phyloP scores from a whole-genome alignment of 2,329 filamentous ascomycete genomes.

The Didymella pinodella region DNA sequence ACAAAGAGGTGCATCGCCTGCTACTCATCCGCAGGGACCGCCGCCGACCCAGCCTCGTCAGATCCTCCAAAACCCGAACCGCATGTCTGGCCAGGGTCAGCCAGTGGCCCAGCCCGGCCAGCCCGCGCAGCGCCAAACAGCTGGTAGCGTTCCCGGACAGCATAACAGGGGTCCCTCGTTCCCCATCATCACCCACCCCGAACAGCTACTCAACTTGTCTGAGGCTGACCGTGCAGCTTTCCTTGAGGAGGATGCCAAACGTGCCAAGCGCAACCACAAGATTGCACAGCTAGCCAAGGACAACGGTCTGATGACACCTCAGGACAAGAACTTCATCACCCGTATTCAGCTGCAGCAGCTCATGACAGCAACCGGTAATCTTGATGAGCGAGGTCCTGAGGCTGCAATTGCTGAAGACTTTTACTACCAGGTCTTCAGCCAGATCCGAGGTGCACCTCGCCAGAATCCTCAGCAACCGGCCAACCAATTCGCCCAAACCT shows the following conservation, averaged over 20 bases:
- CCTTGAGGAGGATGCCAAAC: constrained; percentile 88
- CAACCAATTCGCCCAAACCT: constrained; percentile 97
- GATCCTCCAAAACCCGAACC: constrained; percentile 80
- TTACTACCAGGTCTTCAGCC: constrained; percentile 97
- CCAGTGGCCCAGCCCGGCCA: constrained; percentile 44
- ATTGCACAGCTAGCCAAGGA: constrained; percentile 92
- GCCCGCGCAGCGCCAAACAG: constrained; percentile 34
- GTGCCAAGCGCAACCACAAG: constrained; percentile 97
- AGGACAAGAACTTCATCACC: constrained; percentile 99
- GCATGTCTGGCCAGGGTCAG: constrained; percentile 59
- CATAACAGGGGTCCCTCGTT: constrained; percentile 59
- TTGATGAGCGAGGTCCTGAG: constrained; percentile 80
- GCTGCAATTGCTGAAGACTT: constrained; percentile 90
- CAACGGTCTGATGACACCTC: constrained; percentile 97
- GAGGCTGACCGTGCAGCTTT: constrained; percentile 86
- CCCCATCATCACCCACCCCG: constrained; percentile 69
- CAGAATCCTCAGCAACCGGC: constrained; percentile 93
- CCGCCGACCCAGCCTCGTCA: constrained; percentile 66
- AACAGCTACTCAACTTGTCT: constrained; percentile 77
- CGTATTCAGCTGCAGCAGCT: constrained; percentile 97
- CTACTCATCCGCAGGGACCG: constrained; percentile 53
- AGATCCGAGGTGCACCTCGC: constrained; percentile 87
- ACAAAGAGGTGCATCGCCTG: constrained; percentile 38
- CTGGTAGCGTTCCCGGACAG: constrained; percentile 39
- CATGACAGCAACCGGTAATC: constrained; percentile 87